Evolutionary conservation across 192 early-diverging fungal genomes (phyloP).

Genomic region (Chytriomyces sp.): DNA sequence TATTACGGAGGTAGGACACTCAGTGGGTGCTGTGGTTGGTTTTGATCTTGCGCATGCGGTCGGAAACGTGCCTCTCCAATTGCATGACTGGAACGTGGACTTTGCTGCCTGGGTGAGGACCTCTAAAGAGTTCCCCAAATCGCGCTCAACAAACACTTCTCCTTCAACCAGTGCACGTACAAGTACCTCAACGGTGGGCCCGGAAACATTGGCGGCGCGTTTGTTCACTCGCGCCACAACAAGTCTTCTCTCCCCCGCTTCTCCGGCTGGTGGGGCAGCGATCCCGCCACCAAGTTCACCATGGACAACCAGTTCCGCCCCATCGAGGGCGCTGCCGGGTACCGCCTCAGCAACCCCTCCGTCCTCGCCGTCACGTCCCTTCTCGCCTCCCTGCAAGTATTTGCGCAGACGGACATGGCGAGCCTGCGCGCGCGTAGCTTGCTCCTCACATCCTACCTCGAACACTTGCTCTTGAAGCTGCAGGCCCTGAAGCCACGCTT

Average conservation of each 20-base stretch:
- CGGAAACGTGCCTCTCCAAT: slow-evolving; percentile 83
- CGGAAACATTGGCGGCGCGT: slow-evolving; percentile 88
- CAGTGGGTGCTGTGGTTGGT: slow-evolving; percentile 83
- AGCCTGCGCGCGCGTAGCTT: slow-evolving; percentile 75
- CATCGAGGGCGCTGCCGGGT: slow-evolving; percentile 78
- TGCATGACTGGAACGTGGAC: slow-evolving; percentile 97
- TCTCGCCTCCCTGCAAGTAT: slow-evolving; percentile 78
- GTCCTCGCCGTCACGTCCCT: slow-evolving; percentile 75
- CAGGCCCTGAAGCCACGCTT: slow-evolving; percentile 35
- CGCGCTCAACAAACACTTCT: background rate
- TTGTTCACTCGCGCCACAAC: slow-evolving; percentile 86
- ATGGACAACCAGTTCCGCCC: slow-evolving; percentile 86
- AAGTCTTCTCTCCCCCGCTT: slow-evolving; percentile 61
- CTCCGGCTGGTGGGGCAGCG: slow-evolving; percentile 93
- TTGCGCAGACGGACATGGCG: slow-evolving; percentile 69
- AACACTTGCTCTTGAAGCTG: slow-evolving; percentile 63
- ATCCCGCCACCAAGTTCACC: slow-evolving; percentile 78
- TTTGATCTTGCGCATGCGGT: slow-evolving; percentile 95
- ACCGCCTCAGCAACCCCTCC: slow-evolving; percentile 86
- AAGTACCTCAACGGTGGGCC: slow-evolving; percentile 99
- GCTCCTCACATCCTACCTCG: slow-evolving; percentile 82
- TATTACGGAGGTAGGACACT: slow-evolving; percentile 82
- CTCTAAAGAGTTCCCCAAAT: background rate
- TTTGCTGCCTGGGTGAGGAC: slow-evolving; percentile 84
- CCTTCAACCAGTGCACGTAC: slow-evolving; percentile 76